A percentile compares a stretch with the other conserved stretches of the same genome.
Conservation (phyloP, 371 early-diverging fungal species). For the Mortierella sp. region DNA sequence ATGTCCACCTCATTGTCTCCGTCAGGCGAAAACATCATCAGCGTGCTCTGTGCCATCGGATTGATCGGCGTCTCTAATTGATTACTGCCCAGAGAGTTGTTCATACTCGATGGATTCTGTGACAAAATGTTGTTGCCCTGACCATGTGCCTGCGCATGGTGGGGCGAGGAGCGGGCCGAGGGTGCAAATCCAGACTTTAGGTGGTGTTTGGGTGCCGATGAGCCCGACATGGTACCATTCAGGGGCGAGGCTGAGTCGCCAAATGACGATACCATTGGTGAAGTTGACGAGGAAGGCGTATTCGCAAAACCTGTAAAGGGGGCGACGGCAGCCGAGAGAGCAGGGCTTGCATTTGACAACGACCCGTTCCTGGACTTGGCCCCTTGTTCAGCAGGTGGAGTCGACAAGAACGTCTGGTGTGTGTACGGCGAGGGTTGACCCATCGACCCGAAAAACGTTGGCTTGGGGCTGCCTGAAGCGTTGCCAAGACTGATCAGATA, state of each 20-base stretch:
- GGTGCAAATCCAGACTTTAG: neutral
- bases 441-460: constrained; percentile 27
- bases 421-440: constrained; percentile 22
- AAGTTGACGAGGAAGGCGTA: constrained; percentile 29
- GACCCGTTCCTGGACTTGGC: constrained; percentile 22
- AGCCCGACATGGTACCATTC: constrained; percentile 2
- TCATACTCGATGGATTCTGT: neutral
- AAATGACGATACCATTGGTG: constrained; percentile 34
- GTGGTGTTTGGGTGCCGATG: constrained; percentile 7
- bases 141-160: constrained; percentile 4
- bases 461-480: constrained; percentile 57
- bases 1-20: constrained; percentile 73
- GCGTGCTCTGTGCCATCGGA: constrained; percentile 44
- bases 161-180: constrained; percentile 1
- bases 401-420: constrained; percentile 49
- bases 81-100: neutral
- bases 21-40: constrained; percentile 69
- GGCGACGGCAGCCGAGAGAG: neutral
- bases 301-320: constrained; percentile 18
- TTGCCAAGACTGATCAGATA: constrained; percentile 69
- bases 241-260: constrained; percentile 18
- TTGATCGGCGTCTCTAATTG: constrained; percentile 4
- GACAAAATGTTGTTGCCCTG: neutral
- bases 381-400: constrained; percentile 31
- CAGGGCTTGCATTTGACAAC: constrained; percentile 30